Percentiles rank a stretch among this genome's conserved stretches.
phyloP scores from a whole-genome alignment of 2,329 filamentous ascomycete genomes.

The Penicillium sp. region DNA sequence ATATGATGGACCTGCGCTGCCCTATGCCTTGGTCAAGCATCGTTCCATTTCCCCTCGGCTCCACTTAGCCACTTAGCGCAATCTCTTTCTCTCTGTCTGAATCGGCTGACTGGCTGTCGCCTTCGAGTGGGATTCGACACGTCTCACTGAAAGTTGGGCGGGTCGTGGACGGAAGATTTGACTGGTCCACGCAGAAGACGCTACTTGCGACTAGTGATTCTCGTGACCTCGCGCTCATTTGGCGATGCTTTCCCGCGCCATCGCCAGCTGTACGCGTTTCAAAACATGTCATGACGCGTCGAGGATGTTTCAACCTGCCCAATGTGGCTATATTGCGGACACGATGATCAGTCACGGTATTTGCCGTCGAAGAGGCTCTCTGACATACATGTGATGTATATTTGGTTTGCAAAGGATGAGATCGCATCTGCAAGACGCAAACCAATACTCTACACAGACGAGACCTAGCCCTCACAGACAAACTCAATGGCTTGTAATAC shows the following conservation, averaged over 20 bases:
- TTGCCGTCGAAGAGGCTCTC: too few species aligned
- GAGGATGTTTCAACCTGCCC: conserved; percentile 4
- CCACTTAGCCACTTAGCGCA: not conserved
- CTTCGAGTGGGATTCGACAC: too few species aligned
- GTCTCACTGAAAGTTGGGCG: too few species aligned
- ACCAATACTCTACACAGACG: too few species aligned
- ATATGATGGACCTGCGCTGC: too few species aligned
- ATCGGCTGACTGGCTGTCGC: too few species aligned
- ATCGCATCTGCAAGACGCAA: too few species aligned
- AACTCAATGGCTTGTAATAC: too few species aligned
- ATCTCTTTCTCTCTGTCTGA: too few species aligned
- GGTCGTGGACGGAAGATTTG: not conserved
- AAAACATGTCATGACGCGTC: conserved; percentile 19
- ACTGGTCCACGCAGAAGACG: conserved; percentile 16
- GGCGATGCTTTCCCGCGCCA: conserved; percentile 22
- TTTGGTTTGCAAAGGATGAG: too few species aligned
- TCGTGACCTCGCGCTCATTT: conserved; percentile 36
- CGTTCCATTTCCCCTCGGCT: conserved; percentile 10
- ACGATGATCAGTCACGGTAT: not conserved
- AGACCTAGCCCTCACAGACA: too few species aligned
- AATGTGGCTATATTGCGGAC: conserved; percentile 11
- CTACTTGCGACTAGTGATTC: conserved; percentile 6
- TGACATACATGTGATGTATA: too few species aligned
- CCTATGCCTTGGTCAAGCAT: not conserved
- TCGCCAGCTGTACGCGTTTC: conserved; percentile 31